Percentiles rank a stretch among this genome's conserved stretches.
These are phyloP conservation scores for Tanacetum coccineum DNA, from an alignment of 129 eudicot genomes.

Conservation along the genomic window DNA sequence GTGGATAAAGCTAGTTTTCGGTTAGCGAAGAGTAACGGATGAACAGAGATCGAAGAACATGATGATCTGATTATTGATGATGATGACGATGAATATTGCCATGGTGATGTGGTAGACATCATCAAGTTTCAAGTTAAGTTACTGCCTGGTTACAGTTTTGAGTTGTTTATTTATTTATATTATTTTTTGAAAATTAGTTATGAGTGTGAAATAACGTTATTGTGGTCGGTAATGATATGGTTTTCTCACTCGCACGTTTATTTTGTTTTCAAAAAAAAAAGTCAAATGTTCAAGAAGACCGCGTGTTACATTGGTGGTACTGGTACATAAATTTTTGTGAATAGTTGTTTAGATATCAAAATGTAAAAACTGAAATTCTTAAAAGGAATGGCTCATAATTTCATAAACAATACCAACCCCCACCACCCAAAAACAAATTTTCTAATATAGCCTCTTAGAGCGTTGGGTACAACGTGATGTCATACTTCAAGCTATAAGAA, in stretches of 20 bases:
- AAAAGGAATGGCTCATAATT: too few relatives aligned
- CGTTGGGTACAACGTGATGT: too few relatives aligned
- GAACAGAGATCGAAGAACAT: slow-evolving; percentile 23
- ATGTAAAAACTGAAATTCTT: too few relatives aligned
- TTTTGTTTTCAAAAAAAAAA: slow-evolving; percentile 6
- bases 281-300: not conserved
- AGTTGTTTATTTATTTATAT: not conserved
- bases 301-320: too few relatives aligned
- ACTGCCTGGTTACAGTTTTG: not conserved
- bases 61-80: slow-evolving; percentile 20
- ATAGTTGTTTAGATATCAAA: too few relatives aligned
- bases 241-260: slow-evolving; percentile 18
- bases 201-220: not conserved
- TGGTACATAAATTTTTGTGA: too few relatives aligned
- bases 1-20: slow-evolving; percentile 21
- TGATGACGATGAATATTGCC: slow-evolving; percentile 22
- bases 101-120: slow-evolving; percentile 47
- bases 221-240: not conserved
- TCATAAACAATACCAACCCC: too few relatives aligned
- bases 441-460: too few relatives aligned
- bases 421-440: too few relatives aligned
- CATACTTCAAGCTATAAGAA: too few relatives aligned
- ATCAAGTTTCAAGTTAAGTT: slow-evolving; percentile 17
- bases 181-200: not conserved
- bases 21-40: slow-evolving; percentile 26